Evolutionary conservation across 2,329 filamentous ascomycete genomes (phyloP).

Genomic region (Cytospora mali): DNA sequence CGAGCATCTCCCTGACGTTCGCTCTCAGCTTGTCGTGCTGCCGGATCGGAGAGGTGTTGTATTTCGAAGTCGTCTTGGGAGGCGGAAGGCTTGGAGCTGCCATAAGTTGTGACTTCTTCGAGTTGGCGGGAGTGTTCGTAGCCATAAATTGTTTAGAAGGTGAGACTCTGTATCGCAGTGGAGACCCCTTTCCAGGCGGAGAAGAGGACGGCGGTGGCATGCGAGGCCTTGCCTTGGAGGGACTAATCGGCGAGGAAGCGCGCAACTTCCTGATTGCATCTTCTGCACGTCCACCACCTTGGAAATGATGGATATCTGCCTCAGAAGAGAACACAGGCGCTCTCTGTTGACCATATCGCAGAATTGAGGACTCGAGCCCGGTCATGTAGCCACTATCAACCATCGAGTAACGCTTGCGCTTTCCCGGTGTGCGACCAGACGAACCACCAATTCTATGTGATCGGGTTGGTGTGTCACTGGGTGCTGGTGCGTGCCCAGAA

Average conservation of each 20-base stretch:
- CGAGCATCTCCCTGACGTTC: slow-evolving; percentile 26
- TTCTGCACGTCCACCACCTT: slow-evolving; percentile 81
- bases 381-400: slow-evolving; percentile 94
- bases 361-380: slow-evolving; percentile 85
- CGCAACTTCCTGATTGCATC: slow-evolving; percentile 93
- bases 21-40: slow-evolving; percentile 27
- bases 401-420: slow-evolving; percentile 77
- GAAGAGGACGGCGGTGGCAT: slow-evolving; percentile 28
- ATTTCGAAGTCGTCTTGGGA: slow-evolving; percentile 26
- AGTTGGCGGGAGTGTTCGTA: slow-evolving; percentile 22
- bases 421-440: slow-evolving; percentile 44
- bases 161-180: slow-evolving; percentile 22
- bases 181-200: slow-evolving; percentile 24
- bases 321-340: slow-evolving; percentile 56
- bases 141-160: slow-evolving; percentile 15
- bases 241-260: slow-evolving; percentile 91
- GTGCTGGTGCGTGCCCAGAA: slow-evolving; percentile 49
- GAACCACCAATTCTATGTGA: slow-evolving; percentile 45
- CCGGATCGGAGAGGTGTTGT: slow-evolving; percentile 27
- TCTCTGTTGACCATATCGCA: slow-evolving; percentile 60
- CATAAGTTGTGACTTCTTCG: slow-evolving; percentile 18
- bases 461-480: slow-evolving; percentile 75
- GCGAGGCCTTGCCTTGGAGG: slow-evolving; percentile 59
- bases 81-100: slow-evolving; percentile 23
- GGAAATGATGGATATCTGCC: slow-evolving; percentile 74